These are phyloP conservation scores for Delphinella strobiligena DNA, from an alignment of 2,329 filamentous ascomycete species.

Conservation along the genomic window DNA sequence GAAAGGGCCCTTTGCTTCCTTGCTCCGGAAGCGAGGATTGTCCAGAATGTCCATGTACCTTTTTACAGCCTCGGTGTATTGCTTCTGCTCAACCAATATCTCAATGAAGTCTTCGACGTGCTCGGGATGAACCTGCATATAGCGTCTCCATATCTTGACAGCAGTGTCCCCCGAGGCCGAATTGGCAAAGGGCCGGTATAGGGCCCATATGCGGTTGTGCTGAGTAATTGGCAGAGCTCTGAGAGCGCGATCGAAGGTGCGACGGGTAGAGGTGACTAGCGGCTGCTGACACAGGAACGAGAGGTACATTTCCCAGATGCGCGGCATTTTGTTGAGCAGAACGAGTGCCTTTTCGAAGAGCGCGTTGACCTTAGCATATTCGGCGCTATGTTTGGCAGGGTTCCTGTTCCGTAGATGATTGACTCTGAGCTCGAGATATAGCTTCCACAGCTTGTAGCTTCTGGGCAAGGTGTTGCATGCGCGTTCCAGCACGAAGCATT, in stretches of 20 bases:
- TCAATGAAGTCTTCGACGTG: constrained; percentile 93
- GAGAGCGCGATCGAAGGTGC: constrained; percentile 83
- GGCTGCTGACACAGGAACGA: constrained; percentile 83
- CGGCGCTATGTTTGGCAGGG: constrained; percentile 61
- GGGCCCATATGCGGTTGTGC: constrained; percentile 87
- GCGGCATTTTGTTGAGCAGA: constrained; percentile 95
- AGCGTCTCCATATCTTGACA: constrained; percentile 85
- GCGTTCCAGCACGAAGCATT: constrained; percentile 78
- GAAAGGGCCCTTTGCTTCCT: constrained; percentile 87
- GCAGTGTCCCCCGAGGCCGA: constrained; percentile 84
- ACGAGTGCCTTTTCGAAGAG: constrained; percentile 89
- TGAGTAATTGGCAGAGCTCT: constrained; percentile 87
- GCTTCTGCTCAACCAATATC: constrained; percentile 64
- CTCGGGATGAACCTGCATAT: constrained; percentile 95
- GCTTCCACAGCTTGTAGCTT: constrained; percentile 97
- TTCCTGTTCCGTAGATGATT: constrained; percentile 60
- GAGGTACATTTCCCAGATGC: constrained; percentile 97
- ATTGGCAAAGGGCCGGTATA: constrained; percentile 84
- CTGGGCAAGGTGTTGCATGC: constrained; percentile 81
- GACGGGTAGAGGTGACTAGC: constrained; percentile 73
- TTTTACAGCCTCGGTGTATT: constrained; percentile 84
- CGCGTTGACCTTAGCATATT: constrained; percentile 88
- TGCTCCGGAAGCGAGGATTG: constrained; percentile 81
- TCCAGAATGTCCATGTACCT: constrained; percentile 88
- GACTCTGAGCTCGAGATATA: constrained; percentile 78